phyloP scores from a whole-genome alignment of 1,284 basidiomycete genomes.

The Veloboletus limbatus region DNA sequence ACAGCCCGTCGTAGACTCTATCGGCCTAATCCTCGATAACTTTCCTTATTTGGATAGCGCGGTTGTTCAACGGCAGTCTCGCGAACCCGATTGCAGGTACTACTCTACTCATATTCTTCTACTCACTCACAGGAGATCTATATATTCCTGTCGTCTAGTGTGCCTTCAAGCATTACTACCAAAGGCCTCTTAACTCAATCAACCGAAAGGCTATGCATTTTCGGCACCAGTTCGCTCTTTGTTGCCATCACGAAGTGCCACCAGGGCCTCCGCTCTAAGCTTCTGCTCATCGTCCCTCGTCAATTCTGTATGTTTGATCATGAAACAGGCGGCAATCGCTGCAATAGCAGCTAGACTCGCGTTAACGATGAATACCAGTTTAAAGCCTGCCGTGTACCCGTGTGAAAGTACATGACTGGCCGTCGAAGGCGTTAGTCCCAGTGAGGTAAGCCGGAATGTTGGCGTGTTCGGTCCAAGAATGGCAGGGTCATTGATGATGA shows the following conservation, averaged over 20 bases:
- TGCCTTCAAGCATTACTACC: too few relatives aligned
- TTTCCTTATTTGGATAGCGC: too few relatives aligned
- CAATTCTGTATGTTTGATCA: conserved; percentile 60
- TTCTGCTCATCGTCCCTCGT: conserved; percentile 53
- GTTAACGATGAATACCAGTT: conserved; percentile 56
- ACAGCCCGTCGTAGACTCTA: too few relatives aligned
- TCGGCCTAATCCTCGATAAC: too few relatives aligned
- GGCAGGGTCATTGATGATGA: conserved; percentile 50
- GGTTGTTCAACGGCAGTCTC: too few relatives aligned
- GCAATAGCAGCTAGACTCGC: conserved; percentile 45
- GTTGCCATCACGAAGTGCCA: conserved; percentile 1
- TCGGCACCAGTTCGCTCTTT: background rate
- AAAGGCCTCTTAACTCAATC: too few relatives aligned
- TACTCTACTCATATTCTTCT: too few relatives aligned
- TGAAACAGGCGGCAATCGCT: conserved; percentile 48
- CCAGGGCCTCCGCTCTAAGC: conserved; percentile 37
- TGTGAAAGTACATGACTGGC: conserved; percentile 44
- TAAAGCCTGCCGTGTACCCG: conserved; percentile 59
- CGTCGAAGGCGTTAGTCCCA: conserved; percentile 37
- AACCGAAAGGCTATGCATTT: conserved; percentile 1
- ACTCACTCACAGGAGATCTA: too few relatives aligned
- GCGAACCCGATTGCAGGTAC: too few relatives aligned
- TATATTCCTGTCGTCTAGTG: too few relatives aligned
- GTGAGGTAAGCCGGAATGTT: conserved; percentile 25
- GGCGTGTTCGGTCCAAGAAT: conserved; percentile 37